Base-by-base conservation (phyloP, 768 basidiomycete genomes). In the Inosperma sp. region DNA sequence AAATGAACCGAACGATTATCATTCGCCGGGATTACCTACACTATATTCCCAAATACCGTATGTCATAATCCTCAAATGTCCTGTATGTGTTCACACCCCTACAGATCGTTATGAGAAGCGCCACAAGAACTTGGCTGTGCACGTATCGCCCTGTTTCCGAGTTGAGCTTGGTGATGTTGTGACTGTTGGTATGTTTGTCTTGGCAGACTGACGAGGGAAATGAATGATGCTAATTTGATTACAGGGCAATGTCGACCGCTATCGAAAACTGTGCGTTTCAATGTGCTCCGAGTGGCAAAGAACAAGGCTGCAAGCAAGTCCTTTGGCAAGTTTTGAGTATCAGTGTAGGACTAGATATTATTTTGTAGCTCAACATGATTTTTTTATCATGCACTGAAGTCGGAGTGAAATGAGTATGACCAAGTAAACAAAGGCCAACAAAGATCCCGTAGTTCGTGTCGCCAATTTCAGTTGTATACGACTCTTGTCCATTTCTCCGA, bases 201-300 rank as follows among this genome's bases (percentile, higher is more conserved):
- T 34, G 26, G 39, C 5, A 33, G 30, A 25, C 39, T 5, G 8
- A 9, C 33, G n/a, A 17, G 26, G 31, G 19, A 9, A 13, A 23
- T 13, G 35, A 33, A 35, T 45, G 17, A 25, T 23, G 33, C 60
- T 42, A 29, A 44, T 21, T 14, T 1, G 5, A 34, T 37, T 53
- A 37, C 61, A 93, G 93, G 93, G 29, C 96, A 99, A 83, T 99
- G 96, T 79, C 88, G 96, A 68, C 96, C 96, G 62, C 74, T 98
- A 64, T 98, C 96, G 55, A 99, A 99, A 76, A 98, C 95, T 27
- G 92, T 97, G 64, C 90, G 96, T 44, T 99, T 99, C 86, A 99
- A 99, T 74, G 96, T 99, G 52, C 72, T 98, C 68, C 88, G 94
- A 64, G 95, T 99, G 70, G 69, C 83, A 58, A 92, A 88, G 84